Conservation (phyloP, 2,329 filamentous ascomycete species). For the Capronia americana region DNA sequence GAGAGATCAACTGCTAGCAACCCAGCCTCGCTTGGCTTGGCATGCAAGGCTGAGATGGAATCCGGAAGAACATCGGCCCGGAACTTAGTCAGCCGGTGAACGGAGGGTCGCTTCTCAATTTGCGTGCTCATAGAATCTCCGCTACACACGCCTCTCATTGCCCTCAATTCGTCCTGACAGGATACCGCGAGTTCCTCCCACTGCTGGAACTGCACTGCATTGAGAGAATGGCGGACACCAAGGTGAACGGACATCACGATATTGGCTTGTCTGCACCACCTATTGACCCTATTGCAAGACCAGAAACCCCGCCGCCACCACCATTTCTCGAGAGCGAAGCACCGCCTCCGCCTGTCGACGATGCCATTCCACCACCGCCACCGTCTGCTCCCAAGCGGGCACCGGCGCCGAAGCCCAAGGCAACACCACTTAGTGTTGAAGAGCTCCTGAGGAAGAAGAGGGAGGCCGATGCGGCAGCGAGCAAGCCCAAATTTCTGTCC, state of each 20-base stretch:
- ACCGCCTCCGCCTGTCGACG: conserved; percentile 36
- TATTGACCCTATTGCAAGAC: conserved; percentile 46
- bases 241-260: conserved; percentile 42
- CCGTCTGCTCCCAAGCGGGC: conserved; percentile 51
- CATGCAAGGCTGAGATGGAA: not conserved
- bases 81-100: not conserved
- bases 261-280: conserved; percentile 45
- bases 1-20: too few species aligned
- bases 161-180: not conserved
- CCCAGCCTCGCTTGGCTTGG: not conserved
- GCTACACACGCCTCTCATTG: not conserved
- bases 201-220: conserved; percentile 4
- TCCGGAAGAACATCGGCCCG: not conserved
- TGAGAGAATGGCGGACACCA: conserved; percentile 45
- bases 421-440: conserved; percentile 76
- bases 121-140: not conserved
- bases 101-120: not conserved
- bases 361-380: conserved; percentile 48
- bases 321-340: conserved; percentile 35
- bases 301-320: conserved; percentile 36
- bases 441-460: conserved; percentile 85
- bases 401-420: conserved; percentile 49
- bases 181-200: not conserved
- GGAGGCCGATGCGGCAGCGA: conserved; percentile 79
- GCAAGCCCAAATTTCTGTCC: conserved; percentile 86